Evolutionary conservation across 2,329 filamentous ascomycete species (phyloP).

Genomic region (Gaeumannomyces sp.): DNA sequence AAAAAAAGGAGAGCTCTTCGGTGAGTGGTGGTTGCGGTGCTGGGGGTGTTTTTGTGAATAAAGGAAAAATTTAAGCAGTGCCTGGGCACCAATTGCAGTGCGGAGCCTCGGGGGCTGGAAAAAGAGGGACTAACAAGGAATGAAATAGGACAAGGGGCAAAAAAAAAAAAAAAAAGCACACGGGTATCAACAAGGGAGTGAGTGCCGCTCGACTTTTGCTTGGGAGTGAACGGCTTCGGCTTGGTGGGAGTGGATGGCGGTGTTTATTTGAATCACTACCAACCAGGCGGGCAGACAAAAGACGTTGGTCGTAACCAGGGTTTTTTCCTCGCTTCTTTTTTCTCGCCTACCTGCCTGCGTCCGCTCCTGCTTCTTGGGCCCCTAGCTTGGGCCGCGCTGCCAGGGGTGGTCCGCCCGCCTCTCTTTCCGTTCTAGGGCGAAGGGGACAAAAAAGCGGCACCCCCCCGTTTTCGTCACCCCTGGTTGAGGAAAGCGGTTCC

Average conservation of each 20-base stretch:
- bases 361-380: background rate
- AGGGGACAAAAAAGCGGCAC: background rate
- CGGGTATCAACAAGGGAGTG: background rate
- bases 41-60: background rate
- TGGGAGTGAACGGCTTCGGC: background rate
- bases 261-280: background rate
- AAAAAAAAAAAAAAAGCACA: background rate
- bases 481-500: background rate
- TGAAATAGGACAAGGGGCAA: background rate
- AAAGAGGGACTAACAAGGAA: background rate
- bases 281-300: background rate
- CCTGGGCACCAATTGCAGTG: background rate
- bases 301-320: background rate
- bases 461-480: background rate
- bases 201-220: background rate
- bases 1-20: background rate
- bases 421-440: conserved; percentile 1
- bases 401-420: background rate
- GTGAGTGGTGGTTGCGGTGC: background rate
- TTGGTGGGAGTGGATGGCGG: background rate
- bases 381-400: background rate
- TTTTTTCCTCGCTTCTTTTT: background rate
- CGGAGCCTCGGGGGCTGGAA: background rate
- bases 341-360: background rate
- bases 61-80: background rate